Evolutionary conservation across 805 yeast species (phyloP), one percentile per base, ranked within the genome.

Genomic region (Lipomyces spencermartinsiae): DNA sequence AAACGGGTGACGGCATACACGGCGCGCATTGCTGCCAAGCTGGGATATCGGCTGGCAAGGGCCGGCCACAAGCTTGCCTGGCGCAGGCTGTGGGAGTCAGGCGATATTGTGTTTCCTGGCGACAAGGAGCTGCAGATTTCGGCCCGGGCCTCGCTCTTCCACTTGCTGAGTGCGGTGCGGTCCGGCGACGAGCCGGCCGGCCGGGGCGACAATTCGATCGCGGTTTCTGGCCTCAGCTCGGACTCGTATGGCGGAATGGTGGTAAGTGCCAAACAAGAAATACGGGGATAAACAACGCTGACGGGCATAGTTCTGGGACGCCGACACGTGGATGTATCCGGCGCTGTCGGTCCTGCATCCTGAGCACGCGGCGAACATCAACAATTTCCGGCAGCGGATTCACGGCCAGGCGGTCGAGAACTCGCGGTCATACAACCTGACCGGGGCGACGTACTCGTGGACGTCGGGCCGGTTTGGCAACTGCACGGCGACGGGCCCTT

Each of bases 231-330:
- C 0, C 80, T 91, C 51, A 87, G 92, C 7, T 88, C 95, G 0
- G 97, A 92, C 77, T 89, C 95, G 12, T 92, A 92, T 76, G 97
- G 87, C 22, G 97, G 97, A 0, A 82, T 91, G 87, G 91, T 90
- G 19, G 69, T 66, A 59, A 22, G 67, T 64, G 10, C 7, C 19
- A n/a, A n/a, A n/a, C n/a, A n/a, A n/a, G n/a, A n/a, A n/a, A n/a
- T n/a, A n/a, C n/a, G n/a, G n/a, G n/a, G n/a, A n/a, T n/a, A n/a
- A n/a, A n/a, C n/a, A n/a, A n/a, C n/a, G 54, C 54, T 49, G 54
- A 19, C 16, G 19, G 16, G 19, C 4, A 49, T 10, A 66, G 5
- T 92, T 91, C 76, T 91, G 97, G 97, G 97, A 92, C 76, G 83
- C 93, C 1, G 97, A 92, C 76, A 76, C 89, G 39, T 92, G 97